These are phyloP conservation scores for Dovyalis caffra DNA, from an alignment of 345 rosid genomes.

Conservation along the genomic window DNA sequence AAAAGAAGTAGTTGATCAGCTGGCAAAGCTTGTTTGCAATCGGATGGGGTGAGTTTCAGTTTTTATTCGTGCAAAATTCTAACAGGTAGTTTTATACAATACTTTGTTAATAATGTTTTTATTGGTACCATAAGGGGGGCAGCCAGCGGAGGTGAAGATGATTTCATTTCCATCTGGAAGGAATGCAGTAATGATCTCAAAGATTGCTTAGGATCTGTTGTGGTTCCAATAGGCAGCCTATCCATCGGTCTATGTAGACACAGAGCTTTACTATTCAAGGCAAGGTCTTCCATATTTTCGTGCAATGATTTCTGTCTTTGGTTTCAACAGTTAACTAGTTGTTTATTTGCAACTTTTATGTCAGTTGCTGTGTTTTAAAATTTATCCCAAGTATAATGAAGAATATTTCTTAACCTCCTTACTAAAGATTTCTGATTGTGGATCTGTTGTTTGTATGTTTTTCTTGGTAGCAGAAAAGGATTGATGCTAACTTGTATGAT, in stretches of 20 bases:
- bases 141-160: conserved; percentile 62
- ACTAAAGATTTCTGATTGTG: not conserved
- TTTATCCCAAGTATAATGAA: not conserved
- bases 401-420: not conserved
- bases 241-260: conserved; percentile 95
- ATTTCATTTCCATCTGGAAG: conserved; percentile 65
- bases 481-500: conserved; percentile 15
- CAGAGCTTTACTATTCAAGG: conserved; percentile 94
- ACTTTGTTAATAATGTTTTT: conserved; percentile 30
- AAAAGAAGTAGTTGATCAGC: conserved; percentile 89
- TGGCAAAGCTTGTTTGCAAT: conserved; percentile 87
- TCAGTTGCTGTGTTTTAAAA: not conserved
- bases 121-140: conserved; percentile 62
- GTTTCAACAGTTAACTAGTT: not conserved
- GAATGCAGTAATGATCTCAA: conserved; percentile 75
- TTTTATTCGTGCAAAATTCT: conserved; percentile 14
- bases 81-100: conserved; percentile 9
- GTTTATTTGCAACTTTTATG: not conserved
- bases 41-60: conserved; percentile 79
- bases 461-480: not conserved
- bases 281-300: conserved; percentile 14
- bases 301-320: not conserved
- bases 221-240: conserved; percentile 89
- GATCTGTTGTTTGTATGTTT: not conserved
- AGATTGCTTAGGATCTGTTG: conserved; percentile 79